Conservation (phyloP, 495 filamentous ascomycete species). For the Daldinia grandis region DNA sequence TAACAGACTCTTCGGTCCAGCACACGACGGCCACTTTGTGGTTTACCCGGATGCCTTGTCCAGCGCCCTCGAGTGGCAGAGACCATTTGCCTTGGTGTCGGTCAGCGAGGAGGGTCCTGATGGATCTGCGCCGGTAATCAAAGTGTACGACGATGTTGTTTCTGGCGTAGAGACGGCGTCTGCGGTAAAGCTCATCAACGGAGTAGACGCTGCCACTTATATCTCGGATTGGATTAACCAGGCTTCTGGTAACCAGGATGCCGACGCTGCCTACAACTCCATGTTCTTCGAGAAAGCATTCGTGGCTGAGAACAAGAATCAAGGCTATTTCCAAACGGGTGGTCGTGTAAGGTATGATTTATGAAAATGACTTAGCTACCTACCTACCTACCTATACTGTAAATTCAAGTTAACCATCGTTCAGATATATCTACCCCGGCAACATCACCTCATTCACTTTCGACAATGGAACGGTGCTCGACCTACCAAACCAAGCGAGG, state of each 20-base stretch:
- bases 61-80: slow-evolving; percentile 47
- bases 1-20: slow-evolving; percentile 46
- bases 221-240: slow-evolving; percentile 44
- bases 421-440: slow-evolving; percentile 52
- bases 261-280: slow-evolving; percentile 59
- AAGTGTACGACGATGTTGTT: slow-evolving; percentile 49
- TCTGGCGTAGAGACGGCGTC: slow-evolving; percentile 37
- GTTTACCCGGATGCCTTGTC: slow-evolving; percentile 54
- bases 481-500: slow-evolving; percentile 50
- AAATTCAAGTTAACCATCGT: not conserved
- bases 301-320: slow-evolving; percentile 34
- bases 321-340: slow-evolving; percentile 42
- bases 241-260: slow-evolving; percentile 51
- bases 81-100: slow-evolving; percentile 48
- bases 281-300: slow-evolving; percentile 52
- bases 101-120: slow-evolving; percentile 51
- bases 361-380: not conserved
- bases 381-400: too few species aligned
- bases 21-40: slow-evolving; percentile 58
- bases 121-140: slow-evolving; percentile 49
- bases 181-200: slow-evolving; percentile 50
- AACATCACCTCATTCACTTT: slow-evolving; percentile 53
- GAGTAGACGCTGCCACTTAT: slow-evolving; percentile 46
- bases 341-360: slow-evolving; percentile 44
- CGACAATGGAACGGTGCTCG: slow-evolving; percentile 50